phyloP scores from a whole-genome alignment of 192 early-diverging fungal genomes.

The Chytriomyces sp. region DNA sequence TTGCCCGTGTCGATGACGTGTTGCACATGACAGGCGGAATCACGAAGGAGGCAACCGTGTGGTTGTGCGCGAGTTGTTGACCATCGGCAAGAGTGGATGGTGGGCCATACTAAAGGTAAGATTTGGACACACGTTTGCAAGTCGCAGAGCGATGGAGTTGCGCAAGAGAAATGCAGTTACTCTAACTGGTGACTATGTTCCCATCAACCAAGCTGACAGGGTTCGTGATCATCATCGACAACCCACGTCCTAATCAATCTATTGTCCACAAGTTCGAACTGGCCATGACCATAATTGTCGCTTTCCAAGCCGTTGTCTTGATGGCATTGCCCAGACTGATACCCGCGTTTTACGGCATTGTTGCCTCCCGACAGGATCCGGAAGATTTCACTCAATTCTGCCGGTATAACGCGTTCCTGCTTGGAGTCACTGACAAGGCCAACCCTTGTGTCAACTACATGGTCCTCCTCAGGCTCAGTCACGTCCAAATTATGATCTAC shows the following conservation, averaged over 20 bases:
- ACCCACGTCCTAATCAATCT: no score
- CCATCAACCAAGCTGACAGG: constrained; percentile 6
- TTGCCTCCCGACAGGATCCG: background rate
- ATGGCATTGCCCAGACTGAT: background rate
- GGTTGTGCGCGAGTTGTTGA: background rate
- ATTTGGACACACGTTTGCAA: background rate
- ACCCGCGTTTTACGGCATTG: background rate
- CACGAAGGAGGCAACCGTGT: background rate
- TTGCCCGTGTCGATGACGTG: background rate
- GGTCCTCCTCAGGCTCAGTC: background rate
- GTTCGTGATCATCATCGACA: no score
- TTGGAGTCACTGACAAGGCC: constrained; percentile 2
- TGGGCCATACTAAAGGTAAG: background rate
- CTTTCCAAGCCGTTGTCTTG: background rate
- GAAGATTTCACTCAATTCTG: constrained; percentile 10
- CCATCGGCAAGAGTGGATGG: background rate
- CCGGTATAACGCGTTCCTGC: background rate
- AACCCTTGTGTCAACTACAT: background rate
- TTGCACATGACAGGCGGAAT: constrained; percentile 4
- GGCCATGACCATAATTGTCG: background rate
- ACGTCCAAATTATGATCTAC: no score
- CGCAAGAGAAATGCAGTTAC: background rate
- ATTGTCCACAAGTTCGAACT: no score
- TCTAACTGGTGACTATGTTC: background rate
- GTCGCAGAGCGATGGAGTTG: background rate